Percentiles rank a stretch among this genome's conserved stretches.
Evolutionary conservation across 2,329 filamentous ascomycete genomes (phyloP).

Genomic region (Epichloe elymi): DNA sequence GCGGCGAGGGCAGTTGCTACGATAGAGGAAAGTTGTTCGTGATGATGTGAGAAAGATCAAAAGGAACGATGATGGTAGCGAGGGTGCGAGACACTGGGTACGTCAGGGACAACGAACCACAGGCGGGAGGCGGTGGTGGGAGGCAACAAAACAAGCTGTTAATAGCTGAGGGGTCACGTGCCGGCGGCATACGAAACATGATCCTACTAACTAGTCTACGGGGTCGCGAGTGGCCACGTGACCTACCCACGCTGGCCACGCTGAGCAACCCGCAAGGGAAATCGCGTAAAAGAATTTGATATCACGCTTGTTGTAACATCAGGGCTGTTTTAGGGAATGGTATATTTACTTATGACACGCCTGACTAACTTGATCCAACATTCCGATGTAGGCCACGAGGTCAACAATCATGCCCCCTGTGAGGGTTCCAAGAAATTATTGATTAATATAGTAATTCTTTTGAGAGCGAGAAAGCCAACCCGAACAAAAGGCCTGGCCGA

Average conservation of each 20-base stretch:
- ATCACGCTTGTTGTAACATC: too few relatives aligned
- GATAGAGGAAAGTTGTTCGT: constrained; percentile 11
- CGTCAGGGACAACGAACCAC: constrained; percentile 20
- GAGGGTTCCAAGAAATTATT: constrained; percentile 9
- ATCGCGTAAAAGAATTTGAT: too few relatives aligned
- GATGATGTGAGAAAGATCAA: constrained; percentile 15
- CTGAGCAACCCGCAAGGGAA: too few relatives aligned
- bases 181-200: background rate
- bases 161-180: constrained; percentile 19
- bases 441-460: constrained; percentile 17
- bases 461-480: constrained; percentile 19
- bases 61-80: constrained; percentile 12
- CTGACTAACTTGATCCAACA: too few relatives aligned
- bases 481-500: constrained; percentile 10
- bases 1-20: constrained; percentile 1
- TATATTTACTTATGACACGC: too few relatives aligned
- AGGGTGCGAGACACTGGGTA: constrained; percentile 16
- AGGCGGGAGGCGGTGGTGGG: constrained; percentile 8
- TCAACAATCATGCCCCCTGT: background rate
- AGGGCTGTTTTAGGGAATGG: too few relatives aligned
- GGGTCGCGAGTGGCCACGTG: too few relatives aligned
- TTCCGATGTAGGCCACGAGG: too few relatives aligned
- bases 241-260: too few relatives aligned
- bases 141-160: constrained; percentile 13
- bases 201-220: too few relatives aligned